phyloP scores from a whole-genome alignment of 805 yeast species.

The Kluyveromyces dobzhanskii region DNA sequence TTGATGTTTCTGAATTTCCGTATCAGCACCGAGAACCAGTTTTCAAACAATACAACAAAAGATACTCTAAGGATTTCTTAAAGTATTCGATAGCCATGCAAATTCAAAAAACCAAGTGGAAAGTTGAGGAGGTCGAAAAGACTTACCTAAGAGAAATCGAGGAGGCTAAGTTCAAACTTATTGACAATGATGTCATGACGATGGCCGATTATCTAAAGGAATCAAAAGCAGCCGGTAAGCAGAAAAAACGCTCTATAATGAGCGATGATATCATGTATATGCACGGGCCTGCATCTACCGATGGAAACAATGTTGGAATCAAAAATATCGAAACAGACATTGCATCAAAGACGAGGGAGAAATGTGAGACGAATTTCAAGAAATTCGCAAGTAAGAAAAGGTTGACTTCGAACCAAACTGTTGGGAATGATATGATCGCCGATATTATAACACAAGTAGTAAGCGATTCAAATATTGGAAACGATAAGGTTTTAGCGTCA shows the following conservation, averaged over 20 bases:
- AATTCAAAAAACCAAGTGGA: conserved; percentile 19
- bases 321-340: too few relatives aligned
- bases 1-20: conserved; percentile 17
- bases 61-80: conserved; percentile 18
- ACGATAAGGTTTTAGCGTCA: too few relatives aligned
- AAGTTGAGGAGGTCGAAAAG: conserved; percentile 17
- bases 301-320: too few relatives aligned
- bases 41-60: conserved; percentile 24
- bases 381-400: too few relatives aligned
- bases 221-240: conserved; percentile 12
- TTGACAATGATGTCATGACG: conserved; percentile 10
- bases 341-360: too few relatives aligned
- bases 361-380: too few relatives aligned
- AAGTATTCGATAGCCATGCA: conserved; percentile 24
- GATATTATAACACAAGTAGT: too few relatives aligned
- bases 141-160: conserved; percentile 16
- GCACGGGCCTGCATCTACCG: too few relatives aligned
- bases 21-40: conserved; percentile 23
- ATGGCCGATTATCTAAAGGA: conserved; percentile 20
- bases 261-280: conserved; percentile 13
- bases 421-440: too few relatives aligned
- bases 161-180: conserved; percentile 8
- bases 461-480: too few relatives aligned
- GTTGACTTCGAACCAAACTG: too few relatives aligned
- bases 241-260: conserved; percentile 17